Evolutionary conservation across 257 asterid species (phyloP).

Genomic region (Nicotiana sylvestris): DNA sequence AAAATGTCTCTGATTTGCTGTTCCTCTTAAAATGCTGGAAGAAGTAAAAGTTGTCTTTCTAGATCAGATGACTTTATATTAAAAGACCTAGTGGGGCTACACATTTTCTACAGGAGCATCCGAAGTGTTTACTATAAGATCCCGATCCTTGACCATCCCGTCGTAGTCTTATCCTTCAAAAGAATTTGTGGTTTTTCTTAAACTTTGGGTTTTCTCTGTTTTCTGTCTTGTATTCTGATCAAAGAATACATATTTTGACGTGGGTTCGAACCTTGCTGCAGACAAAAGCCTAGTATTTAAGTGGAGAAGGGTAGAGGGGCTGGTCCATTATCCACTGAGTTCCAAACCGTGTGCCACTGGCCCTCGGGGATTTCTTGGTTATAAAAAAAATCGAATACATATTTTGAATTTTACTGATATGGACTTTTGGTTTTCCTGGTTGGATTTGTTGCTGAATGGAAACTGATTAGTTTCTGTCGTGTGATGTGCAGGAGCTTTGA

Average conservation of each 20-base stretch:
- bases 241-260: not conserved
- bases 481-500: slow-evolving; percentile 56
- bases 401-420: not conserved
- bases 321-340: not conserved
- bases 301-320: not conserved
- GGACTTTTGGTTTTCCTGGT: slow-evolving; percentile 9
- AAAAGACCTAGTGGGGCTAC: too few relatives aligned
- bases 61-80: not conserved
- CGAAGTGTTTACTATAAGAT: not conserved
- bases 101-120: not conserved
- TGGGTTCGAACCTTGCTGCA: not conserved
- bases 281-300: not conserved
- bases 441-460: slow-evolving; percentile 7
- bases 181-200: not conserved
- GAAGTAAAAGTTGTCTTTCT: not conserved
- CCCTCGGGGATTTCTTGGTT: not conserved
- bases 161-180: not conserved
- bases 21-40: not conserved
- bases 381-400: not conserved
- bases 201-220: slow-evolving; percentile 1
- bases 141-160: not conserved
- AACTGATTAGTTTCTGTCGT: slow-evolving; percentile 12
- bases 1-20: not conserved
- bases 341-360: not conserved
- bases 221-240: not conserved